A percentile compares a stretch with the other conserved stretches of the same genome.
phyloP scores from a whole-genome alignment of 1,139 yeast genomes.

The Saccharomycopsis crataegensis region DNA sequence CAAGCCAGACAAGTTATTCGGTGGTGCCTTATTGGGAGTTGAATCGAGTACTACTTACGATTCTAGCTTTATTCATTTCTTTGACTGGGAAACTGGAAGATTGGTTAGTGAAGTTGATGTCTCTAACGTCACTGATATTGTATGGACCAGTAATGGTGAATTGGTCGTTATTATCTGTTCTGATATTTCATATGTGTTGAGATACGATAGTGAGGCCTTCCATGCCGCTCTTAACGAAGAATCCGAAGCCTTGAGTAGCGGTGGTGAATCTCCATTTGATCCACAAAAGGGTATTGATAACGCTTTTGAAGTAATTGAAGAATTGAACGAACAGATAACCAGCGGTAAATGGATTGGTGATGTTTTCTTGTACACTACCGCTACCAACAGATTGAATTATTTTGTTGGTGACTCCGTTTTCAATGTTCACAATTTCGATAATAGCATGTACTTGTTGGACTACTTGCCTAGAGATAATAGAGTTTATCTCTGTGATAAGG shows the following conservation, averaged over 20 bases:
- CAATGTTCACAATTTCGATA: slow-evolving; percentile 90
- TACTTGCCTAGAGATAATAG: slow-evolving; percentile 86
- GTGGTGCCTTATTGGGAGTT: slow-evolving; percentile 81
- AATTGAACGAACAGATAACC: slow-evolving; percentile 71
- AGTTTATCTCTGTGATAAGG: slow-evolving; percentile 85
- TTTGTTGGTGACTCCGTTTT: slow-evolving; percentile 91
- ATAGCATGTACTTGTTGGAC: slow-evolving; percentile 78
- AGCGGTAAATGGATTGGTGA: slow-evolving; percentile 97
- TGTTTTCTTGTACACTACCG: slow-evolving; percentile 83
- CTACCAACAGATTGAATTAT: slow-evolving; percentile 83
- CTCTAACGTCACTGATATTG: slow-evolving; percentile 71
- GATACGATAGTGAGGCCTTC: slow-evolving; percentile 58
- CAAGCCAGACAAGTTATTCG: slow-evolving; percentile 72
- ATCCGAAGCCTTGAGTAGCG: slow-evolving; percentile 56
- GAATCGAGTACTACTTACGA: slow-evolving; percentile 52
- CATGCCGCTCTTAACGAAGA: slow-evolving; percentile 56
- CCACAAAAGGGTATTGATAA: slow-evolving; percentile 79
- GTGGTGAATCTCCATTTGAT: slow-evolving; percentile 33
- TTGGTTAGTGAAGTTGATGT: slow-evolving; percentile 72
- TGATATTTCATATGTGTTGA: slow-evolving; percentile 74
- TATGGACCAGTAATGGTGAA: slow-evolving; percentile 94
- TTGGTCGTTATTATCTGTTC: slow-evolving; percentile 70
- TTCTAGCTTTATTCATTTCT: slow-evolving; percentile 77
- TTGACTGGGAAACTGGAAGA: slow-evolving; percentile 87
- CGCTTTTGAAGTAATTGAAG: slow-evolving; percentile 77